Evolutionary conservation across 257 asterid genomes (phyloP).

Genomic region (Jacaranda copaia): DNA sequence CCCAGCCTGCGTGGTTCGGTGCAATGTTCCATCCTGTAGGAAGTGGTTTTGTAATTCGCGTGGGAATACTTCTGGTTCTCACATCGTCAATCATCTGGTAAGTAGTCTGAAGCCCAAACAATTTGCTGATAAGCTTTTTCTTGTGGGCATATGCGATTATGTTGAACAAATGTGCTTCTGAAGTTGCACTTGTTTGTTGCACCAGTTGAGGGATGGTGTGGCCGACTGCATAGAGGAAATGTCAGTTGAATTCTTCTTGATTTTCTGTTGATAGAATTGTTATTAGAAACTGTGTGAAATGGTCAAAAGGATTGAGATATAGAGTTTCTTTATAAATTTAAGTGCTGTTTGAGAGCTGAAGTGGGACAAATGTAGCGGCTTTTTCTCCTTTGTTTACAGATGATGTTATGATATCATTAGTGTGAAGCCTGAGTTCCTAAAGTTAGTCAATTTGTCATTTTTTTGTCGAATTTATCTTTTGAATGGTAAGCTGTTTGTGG

Average conservation of each 20-base stretch:
- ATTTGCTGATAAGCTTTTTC: neutral
- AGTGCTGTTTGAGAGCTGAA: slow-evolving; percentile 10
- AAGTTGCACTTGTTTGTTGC: neutral
- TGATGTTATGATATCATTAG: neutral
- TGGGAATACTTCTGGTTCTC: slow-evolving; percentile 99
- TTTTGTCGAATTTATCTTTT: neutral
- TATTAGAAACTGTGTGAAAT: neutral
- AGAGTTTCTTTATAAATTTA: neutral
- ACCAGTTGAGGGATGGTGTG: neutral
- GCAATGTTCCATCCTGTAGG: slow-evolving; percentile 96
- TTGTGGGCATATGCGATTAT: neutral
- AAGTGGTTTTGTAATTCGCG: slow-evolving; percentile 98
- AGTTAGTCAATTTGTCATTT: neutral
- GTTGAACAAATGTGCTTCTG: neutral
- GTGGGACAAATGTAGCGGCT: slow-evolving; percentile 2
- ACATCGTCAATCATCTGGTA: slow-evolving; percentile 96
- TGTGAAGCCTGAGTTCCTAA: slow-evolving; percentile 5
- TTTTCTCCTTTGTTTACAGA: neutral
- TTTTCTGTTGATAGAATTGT: neutral
- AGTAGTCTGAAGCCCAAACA: slow-evolving; percentile 41
- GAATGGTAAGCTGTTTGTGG: neutral
- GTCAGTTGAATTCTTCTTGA: neutral
- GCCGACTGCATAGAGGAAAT: neutral
- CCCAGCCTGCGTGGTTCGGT: slow-evolving; percentile 95
- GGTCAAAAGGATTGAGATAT: neutral